Conservation (phyloP, 176 grass and related monocot genomes). For the Oryza brachyantha region DNA sequence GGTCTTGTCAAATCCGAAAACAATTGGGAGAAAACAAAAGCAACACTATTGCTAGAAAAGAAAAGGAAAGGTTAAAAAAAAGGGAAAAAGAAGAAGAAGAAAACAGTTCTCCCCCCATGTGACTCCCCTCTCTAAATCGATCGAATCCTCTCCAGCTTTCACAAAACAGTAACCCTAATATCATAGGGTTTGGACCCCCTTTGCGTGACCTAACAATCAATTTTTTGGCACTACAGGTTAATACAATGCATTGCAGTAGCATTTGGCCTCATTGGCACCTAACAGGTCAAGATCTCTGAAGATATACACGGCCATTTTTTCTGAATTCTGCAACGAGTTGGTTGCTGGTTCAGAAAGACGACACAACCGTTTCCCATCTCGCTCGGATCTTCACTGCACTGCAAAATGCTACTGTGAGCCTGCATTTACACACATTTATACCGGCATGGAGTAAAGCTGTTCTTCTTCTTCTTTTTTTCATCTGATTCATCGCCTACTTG, state of each 20-base stretch:
- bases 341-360: conserved; percentile 23
- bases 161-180: conserved; percentile 14
- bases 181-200: conserved; percentile 24
- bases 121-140: background rate
- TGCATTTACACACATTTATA: background rate
- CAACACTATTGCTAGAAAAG: background rate
- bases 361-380: conserved; percentile 18
- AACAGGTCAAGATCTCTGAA: background rate
- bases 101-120: background rate
- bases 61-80: background rate
- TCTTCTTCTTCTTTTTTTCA: too few species aligned
- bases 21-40: background rate
- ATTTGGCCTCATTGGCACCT: background rate
- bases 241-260: background rate
- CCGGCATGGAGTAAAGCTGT: background rate
- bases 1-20: background rate
- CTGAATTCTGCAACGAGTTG: background rate
- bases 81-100: background rate
- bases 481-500: background rate
- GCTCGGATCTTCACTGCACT: background rate
- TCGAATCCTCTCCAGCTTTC: conserved; percentile 27
- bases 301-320: background rate
- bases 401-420: background rate
- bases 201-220: conserved; percentile 3
- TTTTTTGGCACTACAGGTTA: background rate